Evolutionary conservation across 2,329 filamentous ascomycete species (phyloP).

Genomic region (Chaetomium olivaceum): DNA sequence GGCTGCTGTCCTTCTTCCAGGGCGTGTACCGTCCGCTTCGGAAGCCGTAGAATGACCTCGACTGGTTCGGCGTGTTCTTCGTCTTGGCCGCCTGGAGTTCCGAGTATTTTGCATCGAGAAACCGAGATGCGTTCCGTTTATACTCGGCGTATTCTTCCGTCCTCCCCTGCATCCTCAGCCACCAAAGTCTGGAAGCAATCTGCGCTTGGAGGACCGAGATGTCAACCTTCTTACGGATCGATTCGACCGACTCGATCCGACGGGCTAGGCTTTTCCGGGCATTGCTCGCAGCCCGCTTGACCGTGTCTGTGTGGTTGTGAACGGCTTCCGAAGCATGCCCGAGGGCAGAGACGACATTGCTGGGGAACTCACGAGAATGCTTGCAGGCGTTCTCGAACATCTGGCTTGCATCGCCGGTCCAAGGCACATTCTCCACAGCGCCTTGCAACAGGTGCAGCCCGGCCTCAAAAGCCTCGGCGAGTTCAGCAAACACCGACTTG

Average conservation of each 20-base stretch:
- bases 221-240: constrained; percentile 45
- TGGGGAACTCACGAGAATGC: constrained; percentile 35
- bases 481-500: constrained; percentile 46
- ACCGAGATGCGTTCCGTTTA: constrained; percentile 48
- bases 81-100: constrained; percentile 18
- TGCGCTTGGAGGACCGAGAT: constrained; percentile 55
- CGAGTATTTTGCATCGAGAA: constrained; percentile 34
- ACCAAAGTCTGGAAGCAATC: constrained; percentile 57
- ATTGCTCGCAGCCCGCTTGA: constrained; percentile 35
- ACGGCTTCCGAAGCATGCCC: constrained; percentile 36
- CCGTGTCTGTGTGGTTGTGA: constrained; percentile 29
- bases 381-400: constrained; percentile 36
- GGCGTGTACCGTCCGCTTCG: background rate
- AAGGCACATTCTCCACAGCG: constrained; percentile 46
- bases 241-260: constrained; percentile 39
- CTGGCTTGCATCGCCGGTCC: constrained; percentile 39
- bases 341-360: constrained; percentile 36
- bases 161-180: constrained; percentile 56
- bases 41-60: constrained; percentile 9
- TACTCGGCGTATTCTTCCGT: constrained; percentile 48
- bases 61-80: constrained; percentile 9
- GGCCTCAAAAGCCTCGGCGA: constrained; percentile 48
- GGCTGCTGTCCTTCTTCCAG: constrained; percentile 6
- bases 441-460: constrained; percentile 44
- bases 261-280: constrained; percentile 39